Evolutionary conservation across 176 grass and related monocot species (phyloP), one percentile per base, ranked within the genome.

Genomic region (Oryza longistaminata): DNA sequence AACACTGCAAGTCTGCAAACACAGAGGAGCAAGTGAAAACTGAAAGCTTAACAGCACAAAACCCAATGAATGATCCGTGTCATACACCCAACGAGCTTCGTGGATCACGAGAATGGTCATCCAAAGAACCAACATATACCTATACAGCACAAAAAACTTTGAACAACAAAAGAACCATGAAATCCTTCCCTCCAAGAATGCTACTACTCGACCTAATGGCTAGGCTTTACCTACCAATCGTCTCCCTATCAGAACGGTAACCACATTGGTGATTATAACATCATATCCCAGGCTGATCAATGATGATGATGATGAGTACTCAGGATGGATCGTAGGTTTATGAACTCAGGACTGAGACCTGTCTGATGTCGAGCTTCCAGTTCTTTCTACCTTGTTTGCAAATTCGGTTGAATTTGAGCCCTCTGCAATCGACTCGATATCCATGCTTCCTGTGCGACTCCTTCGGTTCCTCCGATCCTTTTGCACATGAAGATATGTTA

Each of bases 391-490:
- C 73, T 89, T 89, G 81, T 87, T 94, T 89, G 82, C 81, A 71
- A 86, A 73, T 82, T 94, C 89, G 3, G 71, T 64, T 0, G 89
- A 91, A 70, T 81, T 91, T 11, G 89, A 78, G 11, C 81, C 89
- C 81, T 91, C 92, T 71, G 81, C 82, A 19, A 85, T 90, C 34
- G 87, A 83, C 64, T 94, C 92, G 11, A 94, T 85, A 83, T 91
- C 92, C 87, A 85, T 87, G 60, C 84, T 91, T 75, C 89, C 92
- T 7, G 89, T 87, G 34, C 90, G 92, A 34, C 85, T 91, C 78
- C 87, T 91, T 16, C 89, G 61, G 53, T 85, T 91, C 87, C 92
- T 87, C 35, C 89, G 84, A 27, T 94, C 92, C 92, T 93, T 70
- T 68, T 70, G 14, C 4, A 79, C 70, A 65, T 64, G 48, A 21